Evolutionary conservation across 306 rosid species (phyloP).

Genomic region (Cucurbita moschata): DNA sequence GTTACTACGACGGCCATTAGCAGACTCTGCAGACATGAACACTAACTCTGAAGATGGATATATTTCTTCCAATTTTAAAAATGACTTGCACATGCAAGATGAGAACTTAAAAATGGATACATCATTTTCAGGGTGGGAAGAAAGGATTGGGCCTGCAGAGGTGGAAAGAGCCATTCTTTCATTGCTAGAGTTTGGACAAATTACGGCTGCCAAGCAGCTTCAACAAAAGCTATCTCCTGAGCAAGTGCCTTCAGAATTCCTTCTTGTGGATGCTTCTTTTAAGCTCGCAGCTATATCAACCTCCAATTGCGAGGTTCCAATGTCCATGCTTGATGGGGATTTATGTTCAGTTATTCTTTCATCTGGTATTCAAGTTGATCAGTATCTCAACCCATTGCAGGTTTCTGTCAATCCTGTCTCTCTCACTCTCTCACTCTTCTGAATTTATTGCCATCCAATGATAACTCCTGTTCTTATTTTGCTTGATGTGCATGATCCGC

Average conservation of each 20-base stretch:
- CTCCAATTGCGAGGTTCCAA: slow-evolving; percentile 33
- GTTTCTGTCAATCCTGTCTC: slow-evolving; percentile 25
- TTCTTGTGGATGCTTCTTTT: slow-evolving; percentile 74
- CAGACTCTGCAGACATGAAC: slow-evolving; percentile 43
- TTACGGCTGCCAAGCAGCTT: slow-evolving; percentile 81
- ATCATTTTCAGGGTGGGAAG: slow-evolving; percentile 87
- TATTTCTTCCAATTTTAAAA: slow-evolving; percentile 30
- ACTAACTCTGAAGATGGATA: slow-evolving; percentile 53
- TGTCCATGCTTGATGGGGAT: slow-evolving; percentile 67
- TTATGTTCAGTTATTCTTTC: slow-evolving; percentile 41
- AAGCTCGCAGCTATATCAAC: slow-evolving; percentile 70
- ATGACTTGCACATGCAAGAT: slow-evolving; percentile 51
- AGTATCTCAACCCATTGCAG: slow-evolving; percentile 54
- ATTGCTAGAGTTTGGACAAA: slow-evolving; percentile 87
- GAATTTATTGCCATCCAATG: not conserved
- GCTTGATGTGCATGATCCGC: not conserved
- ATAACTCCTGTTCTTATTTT: not conserved
- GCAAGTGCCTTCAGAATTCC: slow-evolving; percentile 57
- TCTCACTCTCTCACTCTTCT: not conserved
- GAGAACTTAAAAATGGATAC: slow-evolving; percentile 56
- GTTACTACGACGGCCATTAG: slow-evolving; percentile 39
- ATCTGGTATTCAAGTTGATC: slow-evolving; percentile 26
- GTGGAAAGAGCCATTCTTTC: slow-evolving; percentile 91
- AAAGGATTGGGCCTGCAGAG: slow-evolving; percentile 84
- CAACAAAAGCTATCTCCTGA: slow-evolving; percentile 83